Evolutionary conservation across 441 rosid species (phyloP).

Genomic region (Pelargonium cotyledonis): DNA sequence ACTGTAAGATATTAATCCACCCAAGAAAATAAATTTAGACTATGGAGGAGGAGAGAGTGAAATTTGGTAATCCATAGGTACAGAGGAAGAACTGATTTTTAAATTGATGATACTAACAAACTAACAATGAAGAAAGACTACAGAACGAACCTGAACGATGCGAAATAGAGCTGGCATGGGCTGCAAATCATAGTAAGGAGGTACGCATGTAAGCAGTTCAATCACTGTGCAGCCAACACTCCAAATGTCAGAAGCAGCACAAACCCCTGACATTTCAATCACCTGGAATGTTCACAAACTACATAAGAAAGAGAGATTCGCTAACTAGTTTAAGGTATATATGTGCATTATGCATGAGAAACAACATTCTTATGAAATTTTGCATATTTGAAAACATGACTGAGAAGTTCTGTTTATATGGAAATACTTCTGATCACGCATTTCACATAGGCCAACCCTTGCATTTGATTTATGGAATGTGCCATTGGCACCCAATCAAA

Average conservation of each 20-base stretch:
- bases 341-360: not conserved
- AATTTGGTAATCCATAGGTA: not conserved
- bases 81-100: conserved; percentile 17
- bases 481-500: not conserved
- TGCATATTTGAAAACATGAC: not conserved
- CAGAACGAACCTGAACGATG: conserved; percentile 78
- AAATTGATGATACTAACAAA: conserved; percentile 9
- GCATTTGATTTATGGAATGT: conserved; percentile 2
- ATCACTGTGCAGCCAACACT: conserved; percentile 99
- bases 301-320: conserved; percentile 19
- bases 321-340: not conserved
- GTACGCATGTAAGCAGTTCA: conserved; percentile 93
- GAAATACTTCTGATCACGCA: not conserved
- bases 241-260: conserved; percentile 99
- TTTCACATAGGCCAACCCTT: not conserved
- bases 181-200: conserved; percentile 97
- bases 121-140: conserved; percentile 6
- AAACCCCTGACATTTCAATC: conserved; percentile 99
- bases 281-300: conserved; percentile 50
- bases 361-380: not conserved
- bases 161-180: conserved; percentile 99
- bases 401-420: not conserved
- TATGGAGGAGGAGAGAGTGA: not conserved
- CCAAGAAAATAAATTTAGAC: conserved; percentile 6
- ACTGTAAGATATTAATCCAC: conserved; percentile 8